Conservation (phyloP, 2,329 filamentous ascomycete genomes). For the Madurella mycetomatis region DNA sequence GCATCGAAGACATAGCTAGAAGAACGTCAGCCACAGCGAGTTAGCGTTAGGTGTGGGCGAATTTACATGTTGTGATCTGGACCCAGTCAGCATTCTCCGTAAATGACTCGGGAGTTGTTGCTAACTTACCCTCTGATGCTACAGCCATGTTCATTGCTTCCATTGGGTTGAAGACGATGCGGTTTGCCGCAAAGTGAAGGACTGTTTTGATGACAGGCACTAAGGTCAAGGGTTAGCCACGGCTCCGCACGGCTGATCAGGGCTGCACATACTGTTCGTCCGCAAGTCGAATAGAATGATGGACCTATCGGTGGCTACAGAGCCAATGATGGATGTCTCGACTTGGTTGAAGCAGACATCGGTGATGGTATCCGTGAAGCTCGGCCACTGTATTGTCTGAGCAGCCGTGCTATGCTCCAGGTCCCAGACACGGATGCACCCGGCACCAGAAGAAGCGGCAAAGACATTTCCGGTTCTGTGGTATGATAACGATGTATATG, state of each 20-base stretch:
- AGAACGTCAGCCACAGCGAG: background rate
- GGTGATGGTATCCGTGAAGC: constrained; percentile 83
- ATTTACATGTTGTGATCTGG: constrained; percentile 70
- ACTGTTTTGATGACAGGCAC: constrained; percentile 77
- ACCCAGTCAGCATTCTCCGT: constrained; percentile 1
- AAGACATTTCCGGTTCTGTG: constrained; percentile 77
- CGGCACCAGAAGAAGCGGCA: constrained; percentile 69
- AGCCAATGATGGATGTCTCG: constrained; percentile 86
- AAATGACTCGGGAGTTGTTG: background rate
- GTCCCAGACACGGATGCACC: constrained; percentile 85
- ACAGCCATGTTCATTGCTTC: constrained; percentile 66
- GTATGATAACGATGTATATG: constrained; percentile 65
- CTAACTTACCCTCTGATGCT: constrained; percentile 61
- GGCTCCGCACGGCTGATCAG: no score
- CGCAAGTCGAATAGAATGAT: constrained; percentile 90
- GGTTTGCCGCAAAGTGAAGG: constrained; percentile 77
- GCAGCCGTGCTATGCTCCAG: constrained; percentile 69
- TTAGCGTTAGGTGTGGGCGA: background rate
- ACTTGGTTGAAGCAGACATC: constrained; percentile 86
- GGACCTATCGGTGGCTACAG: constrained; percentile 77
- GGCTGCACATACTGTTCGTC: constrained; percentile 42
- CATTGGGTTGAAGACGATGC: constrained; percentile 91
- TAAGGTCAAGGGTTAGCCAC: constrained; percentile 34
- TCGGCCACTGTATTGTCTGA: constrained; percentile 83
- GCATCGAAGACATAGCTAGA: constrained; percentile 78